Conservation (phyloP, 2,329 filamentous ascomycete species). For the Epichloe hybrida region DNA sequence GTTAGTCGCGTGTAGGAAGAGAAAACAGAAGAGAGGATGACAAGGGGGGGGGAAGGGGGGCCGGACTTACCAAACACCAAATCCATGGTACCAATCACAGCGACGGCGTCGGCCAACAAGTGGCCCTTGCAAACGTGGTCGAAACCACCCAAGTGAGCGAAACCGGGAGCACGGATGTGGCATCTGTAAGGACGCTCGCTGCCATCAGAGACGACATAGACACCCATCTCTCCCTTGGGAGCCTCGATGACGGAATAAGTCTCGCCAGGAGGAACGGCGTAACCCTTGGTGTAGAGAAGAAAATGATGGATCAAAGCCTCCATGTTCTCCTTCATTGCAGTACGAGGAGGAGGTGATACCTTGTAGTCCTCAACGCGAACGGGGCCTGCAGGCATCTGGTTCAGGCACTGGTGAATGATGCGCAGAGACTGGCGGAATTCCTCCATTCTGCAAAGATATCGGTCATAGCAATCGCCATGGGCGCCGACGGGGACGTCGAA, state of each 20-base stretch:
- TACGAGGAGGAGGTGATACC: slow-evolving; percentile 84
- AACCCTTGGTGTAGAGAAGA: slow-evolving; percentile 96
- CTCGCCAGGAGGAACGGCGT: slow-evolving; percentile 91
- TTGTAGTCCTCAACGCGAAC: slow-evolving; percentile 98
- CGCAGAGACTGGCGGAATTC: slow-evolving; percentile 97
- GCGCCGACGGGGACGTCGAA: slow-evolving; percentile 95
- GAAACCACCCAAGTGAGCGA: slow-evolving; percentile 87
- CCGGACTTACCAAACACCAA: slow-evolving; percentile 62
- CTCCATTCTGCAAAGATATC: slow-evolving; percentile 98
- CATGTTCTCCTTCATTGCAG: slow-evolving; percentile 99
- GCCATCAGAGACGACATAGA: slow-evolving; percentile 90
- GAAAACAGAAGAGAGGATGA: neutral
- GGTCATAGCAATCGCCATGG: slow-evolving; percentile 98
- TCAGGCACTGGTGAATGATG: slow-evolving; percentile 97
- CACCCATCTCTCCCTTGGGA: slow-evolving; percentile 99
- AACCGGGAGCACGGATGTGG: slow-evolving; percentile 93
- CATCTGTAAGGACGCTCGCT: slow-evolving; percentile 94
- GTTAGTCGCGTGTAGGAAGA: neutral
- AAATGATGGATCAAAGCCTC: slow-evolving; percentile 99
- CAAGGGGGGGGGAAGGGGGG: too few species aligned
- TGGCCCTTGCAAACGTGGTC: slow-evolving; percentile 89
- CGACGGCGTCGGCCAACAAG: slow-evolving; percentile 88
- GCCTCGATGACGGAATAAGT: slow-evolving; percentile 97
- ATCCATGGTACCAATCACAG: slow-evolving; percentile 86
- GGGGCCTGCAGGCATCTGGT: slow-evolving; percentile 94